Evolutionary conservation across 768 basidiomycete genomes (phyloP), one percentile per base, ranked within the genome.

Genomic region (Botryobasidium botryosum): DNA sequence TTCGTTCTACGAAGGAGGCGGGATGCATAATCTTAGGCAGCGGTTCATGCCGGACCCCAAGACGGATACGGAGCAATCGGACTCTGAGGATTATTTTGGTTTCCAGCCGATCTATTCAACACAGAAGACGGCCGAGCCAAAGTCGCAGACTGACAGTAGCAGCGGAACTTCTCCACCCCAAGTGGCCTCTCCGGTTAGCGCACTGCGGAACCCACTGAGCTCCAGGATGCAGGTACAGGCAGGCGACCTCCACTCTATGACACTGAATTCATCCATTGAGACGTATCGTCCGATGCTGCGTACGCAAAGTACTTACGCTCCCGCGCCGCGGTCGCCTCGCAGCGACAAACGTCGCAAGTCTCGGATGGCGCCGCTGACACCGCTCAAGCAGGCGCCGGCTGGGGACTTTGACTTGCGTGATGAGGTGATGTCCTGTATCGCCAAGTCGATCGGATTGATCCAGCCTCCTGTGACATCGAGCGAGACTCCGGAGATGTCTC

Each of bases 351-450:
- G 7, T 53, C 53, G 18, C 26, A 27, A 15, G 18, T n/a, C n/a
- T n/a, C n/a, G n/a, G n/a, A n/a, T n/a, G n/a, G n/a, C n/a, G n/a
- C n/a, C n/a, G n/a, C n/a, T n/a, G 28, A 26, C 21, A 24, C 6
- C 31, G 13, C 23, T 26, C n/a, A 44, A 23, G 6, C 47, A 24
- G 6, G 27, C 20, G 18, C 24, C 68, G 26, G 64, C 63, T 6
- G 80, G 79, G 21, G 86, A 91, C 18, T 91, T 96, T 52, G 87
- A 97, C 58, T 72, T 97, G n/a, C 74, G 86, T 28, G 86, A 90
- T 52, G 90, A 86, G 52, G 91, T 99, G 26, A 90, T 97, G 87
- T 81, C 83, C 1, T 92, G 87, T 59, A 91, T 99, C 49, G 90
- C 92, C 1, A 91, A 92, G 59, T 92, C 88, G 2, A 97, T 99